Evolutionary conservation across 495 filamentous ascomycete genomes (phyloP), one percentile per base, ranked within the genome.

Genomic region (Penicillium cosmopolitanum): DNA sequence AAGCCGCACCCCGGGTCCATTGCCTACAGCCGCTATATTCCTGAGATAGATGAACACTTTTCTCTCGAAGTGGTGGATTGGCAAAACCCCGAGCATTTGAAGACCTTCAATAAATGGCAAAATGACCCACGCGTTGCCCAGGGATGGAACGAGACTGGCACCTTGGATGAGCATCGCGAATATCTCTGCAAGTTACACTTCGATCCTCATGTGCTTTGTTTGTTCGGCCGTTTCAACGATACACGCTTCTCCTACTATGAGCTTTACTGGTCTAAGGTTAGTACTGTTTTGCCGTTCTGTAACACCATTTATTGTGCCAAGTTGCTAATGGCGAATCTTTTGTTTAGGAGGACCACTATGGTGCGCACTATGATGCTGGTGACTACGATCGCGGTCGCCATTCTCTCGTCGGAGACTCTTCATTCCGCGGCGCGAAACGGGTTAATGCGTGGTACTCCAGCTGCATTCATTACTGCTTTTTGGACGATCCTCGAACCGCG

Each of bases 221-320:
- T 90, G 56, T 77, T 90, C 58, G 87, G 82, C 0, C 73, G 80
- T 1, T 90, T 88, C 56, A 77, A 89, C 28, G 84, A 85, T 18
- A 77, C 71, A 31, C 74, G 68, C 7, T 90, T 90, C 68, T 84
- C 86, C 0, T 89, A 89, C 58, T 89, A 85, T 64, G 87, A 90
- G 71, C 72, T 89, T 3, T 90, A 90, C 67, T 90, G 87, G 87
- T 84, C 81, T 16, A 87, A 88, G 81, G 86, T 87, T 74, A 43
- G 67, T 38, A 4, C 15, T 13, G 1, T 15, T 38, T 38, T 4
- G 36, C 15, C 12, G 36, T 13, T 50, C 15, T 7, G 21, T 53
- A 33, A 5, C 11, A 6, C 18, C 7, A 3, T 43, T n/a, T 10
- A 34, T 36, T 10, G 3, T 6, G 51, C 15, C 13, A 1, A 21